These are phyloP conservation scores for Novymonas esmeraldas DNA, from an alignment of 208 protist genomes.

Conservation along the genomic window DNA sequence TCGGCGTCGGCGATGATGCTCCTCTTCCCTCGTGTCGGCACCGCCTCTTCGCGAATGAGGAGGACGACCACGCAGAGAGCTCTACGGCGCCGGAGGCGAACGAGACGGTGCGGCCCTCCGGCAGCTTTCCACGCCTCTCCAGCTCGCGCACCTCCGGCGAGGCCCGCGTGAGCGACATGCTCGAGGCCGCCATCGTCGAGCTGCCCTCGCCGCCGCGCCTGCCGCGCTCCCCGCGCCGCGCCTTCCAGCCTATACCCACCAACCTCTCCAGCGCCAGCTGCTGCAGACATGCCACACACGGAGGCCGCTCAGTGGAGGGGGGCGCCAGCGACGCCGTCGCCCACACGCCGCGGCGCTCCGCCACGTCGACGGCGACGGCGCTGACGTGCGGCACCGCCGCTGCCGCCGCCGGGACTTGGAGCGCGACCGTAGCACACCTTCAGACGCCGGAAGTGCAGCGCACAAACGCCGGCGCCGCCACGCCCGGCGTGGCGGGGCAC, in stretches of 20 bases:
- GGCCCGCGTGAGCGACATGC: slow-evolving; percentile 12
- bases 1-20: slow-evolving; percentile 16
- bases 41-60: slow-evolving; percentile 29
- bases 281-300: slow-evolving; percentile 23
- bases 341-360: slow-evolving; percentile 19
- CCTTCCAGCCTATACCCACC: slow-evolving; percentile 30
- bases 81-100: slow-evolving; percentile 9
- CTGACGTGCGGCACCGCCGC: neutral
- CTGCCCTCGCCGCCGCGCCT: slow-evolving; percentile 21
- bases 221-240: slow-evolving; percentile 23
- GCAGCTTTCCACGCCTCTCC: slow-evolving; percentile 22
- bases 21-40: slow-evolving; percentile 25
- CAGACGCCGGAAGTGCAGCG: slow-evolving; percentile 46
- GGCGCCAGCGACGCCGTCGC: neutral
- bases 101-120: slow-evolving; percentile 25
- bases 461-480: neutral
- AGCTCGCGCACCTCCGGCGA: slow-evolving; percentile 13
- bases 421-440: slow-evolving; percentile 3
- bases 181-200: slow-evolving; percentile 1
- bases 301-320: slow-evolving; percentile 10
- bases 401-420: neutral
- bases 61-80: slow-evolving; percentile 5
- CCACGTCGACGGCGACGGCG: neutral
- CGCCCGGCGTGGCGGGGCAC: slow-evolving; percentile 7
- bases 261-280: slow-evolving; percentile 14